A percentile compares a stretch with the other conserved stretches of the same genome.
phyloP scores from a whole-genome alignment of 257 asterid species.

The Agastache rugosa region DNA sequence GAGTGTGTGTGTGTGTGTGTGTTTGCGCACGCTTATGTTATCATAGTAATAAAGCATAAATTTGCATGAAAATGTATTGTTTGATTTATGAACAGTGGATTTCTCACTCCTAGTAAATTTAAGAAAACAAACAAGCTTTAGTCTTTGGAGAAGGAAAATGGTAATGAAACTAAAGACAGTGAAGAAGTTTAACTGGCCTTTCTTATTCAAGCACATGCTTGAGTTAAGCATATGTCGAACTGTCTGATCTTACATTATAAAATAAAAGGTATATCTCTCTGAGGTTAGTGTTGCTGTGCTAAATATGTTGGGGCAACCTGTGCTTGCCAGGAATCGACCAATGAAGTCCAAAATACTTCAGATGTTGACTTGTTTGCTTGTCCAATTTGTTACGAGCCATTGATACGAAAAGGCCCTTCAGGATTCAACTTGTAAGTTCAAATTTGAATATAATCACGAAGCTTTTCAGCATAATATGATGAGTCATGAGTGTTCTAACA shows the following conservation, averaged over 20 bases:
- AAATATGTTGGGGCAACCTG: neutral
- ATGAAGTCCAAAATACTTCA: slow-evolving; percentile 44
- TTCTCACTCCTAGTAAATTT: neutral
- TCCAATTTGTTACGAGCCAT: slow-evolving; percentile 88
- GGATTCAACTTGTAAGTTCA: slow-evolving; percentile 88
- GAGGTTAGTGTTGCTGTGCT: slow-evolving; percentile 17
- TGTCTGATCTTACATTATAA: slow-evolving; percentile 22
- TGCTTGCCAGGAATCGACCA: slow-evolving; percentile 59
- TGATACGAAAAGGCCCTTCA: slow-evolving; percentile 86
- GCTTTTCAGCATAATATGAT: neutral
- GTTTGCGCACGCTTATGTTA: neutral
- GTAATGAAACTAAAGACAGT: neutral
- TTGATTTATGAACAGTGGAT: neutral
- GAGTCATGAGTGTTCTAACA: slow-evolving; percentile 23
- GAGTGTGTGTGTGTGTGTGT: neutral
- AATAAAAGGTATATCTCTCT: neutral
- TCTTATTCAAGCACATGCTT: neutral
- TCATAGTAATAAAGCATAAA: neutral
- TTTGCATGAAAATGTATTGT: neutral
- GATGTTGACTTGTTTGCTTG: slow-evolving; percentile 78
- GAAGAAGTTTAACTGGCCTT: neutral
- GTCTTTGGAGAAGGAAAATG: neutral
- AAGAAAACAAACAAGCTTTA: neutral
- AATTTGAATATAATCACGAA: neutral
- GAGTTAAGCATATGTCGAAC: slow-evolving; percentile 7